Percentiles rank a stretch among this genome's conserved stretches.
These are phyloP conservation scores for Fonsecaea pugnacius DNA, from an alignment of 2,329 filamentous ascomycete genomes.

Conservation along the genomic window DNA sequence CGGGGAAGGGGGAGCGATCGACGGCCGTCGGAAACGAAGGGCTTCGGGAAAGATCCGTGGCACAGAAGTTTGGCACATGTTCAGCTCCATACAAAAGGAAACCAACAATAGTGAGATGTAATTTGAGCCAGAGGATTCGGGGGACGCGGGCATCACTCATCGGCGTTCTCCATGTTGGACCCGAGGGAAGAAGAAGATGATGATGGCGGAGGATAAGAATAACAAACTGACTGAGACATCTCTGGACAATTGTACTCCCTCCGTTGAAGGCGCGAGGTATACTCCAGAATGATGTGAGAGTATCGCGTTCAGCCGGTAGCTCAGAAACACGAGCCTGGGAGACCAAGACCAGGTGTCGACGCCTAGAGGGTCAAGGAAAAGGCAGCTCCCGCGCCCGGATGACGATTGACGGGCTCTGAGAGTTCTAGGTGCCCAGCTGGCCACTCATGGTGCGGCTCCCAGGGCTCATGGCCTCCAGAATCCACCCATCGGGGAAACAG, in stretches of 20 bases:
- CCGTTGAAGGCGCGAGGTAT: not conserved
- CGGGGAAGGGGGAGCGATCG: constrained; percentile 20
- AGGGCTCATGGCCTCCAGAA: not conserved
- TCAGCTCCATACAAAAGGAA: not conserved
- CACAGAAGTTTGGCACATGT: not conserved
- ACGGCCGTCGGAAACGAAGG: constrained; percentile 6
- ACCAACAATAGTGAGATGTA: not conserved
- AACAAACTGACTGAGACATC: constrained; percentile 5
- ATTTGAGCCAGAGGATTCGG: not conserved
- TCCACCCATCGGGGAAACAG: constrained; percentile 14
- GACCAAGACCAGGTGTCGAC: not conserved
- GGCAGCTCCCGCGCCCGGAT: constrained; percentile 13
- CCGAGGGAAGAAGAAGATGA: not conserved
- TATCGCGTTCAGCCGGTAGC: not conserved
- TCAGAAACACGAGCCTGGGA: not conserved
- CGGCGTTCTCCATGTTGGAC: not conserved
- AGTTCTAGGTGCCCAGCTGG: constrained; percentile 1
- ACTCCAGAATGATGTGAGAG: not conserved
- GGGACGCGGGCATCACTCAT: not conserved
- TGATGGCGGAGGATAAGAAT: not conserved
- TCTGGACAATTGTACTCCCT: not conserved
- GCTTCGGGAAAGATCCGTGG: not conserved
- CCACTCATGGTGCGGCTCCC: constrained; percentile 8
- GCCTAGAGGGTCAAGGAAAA: not conserved
- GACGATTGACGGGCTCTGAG: constrained; percentile 6